Evolutionary conservation across 2,329 filamentous ascomycete genomes (phyloP).

Genomic region (Allantophomopsis cytisporea): DNA sequence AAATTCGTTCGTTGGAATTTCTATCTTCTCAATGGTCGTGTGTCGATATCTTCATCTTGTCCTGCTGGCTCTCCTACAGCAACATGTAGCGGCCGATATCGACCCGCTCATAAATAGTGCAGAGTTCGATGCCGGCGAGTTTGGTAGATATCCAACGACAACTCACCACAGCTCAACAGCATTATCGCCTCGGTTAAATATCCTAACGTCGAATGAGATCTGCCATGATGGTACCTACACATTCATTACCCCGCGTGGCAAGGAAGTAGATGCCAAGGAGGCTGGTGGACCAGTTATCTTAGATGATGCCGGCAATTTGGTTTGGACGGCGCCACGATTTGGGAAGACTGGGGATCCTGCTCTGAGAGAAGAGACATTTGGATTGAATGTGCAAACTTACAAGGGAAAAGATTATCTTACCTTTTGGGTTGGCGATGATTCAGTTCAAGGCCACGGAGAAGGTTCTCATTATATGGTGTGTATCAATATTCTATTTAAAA

Average conservation of each 20-base stretch:
- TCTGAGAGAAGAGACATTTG: no score
- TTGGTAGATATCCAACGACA: slow-evolving; percentile 20
- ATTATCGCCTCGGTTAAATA: slow-evolving; percentile 20
- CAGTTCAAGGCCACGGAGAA: slow-evolving; percentile 29
- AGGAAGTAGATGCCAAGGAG: slow-evolving; percentile 17
- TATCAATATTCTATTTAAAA: not conserved
- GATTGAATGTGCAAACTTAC: slow-evolving; percentile 25
- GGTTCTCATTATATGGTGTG: slow-evolving; percentile 31
- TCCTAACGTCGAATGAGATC: slow-evolving; percentile 13
- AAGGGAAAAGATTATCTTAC: slow-evolving; percentile 28
- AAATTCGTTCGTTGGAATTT: no score
- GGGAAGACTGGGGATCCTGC: slow-evolving; percentile 26
- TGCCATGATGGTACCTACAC: slow-evolving; percentile 25
- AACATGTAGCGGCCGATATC: not conserved
- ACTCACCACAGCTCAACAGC: slow-evolving; percentile 18
- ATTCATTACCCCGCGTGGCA: slow-evolving; percentile 23
- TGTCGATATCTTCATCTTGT: no score
- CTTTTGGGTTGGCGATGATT: slow-evolving; percentile 32
- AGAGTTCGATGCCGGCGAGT: slow-evolving; percentile 19
- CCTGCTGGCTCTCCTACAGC: no score
- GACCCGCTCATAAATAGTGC: slow-evolving; percentile 6
- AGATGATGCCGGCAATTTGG: slow-evolving; percentile 26
- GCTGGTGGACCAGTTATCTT: slow-evolving; percentile 26
- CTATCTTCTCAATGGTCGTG: no score
- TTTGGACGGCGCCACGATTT: slow-evolving; percentile 26